phyloP scores from a whole-genome alignment of 2,329 filamentous ascomycete species.

The Clarireedia monteithiana region DNA sequence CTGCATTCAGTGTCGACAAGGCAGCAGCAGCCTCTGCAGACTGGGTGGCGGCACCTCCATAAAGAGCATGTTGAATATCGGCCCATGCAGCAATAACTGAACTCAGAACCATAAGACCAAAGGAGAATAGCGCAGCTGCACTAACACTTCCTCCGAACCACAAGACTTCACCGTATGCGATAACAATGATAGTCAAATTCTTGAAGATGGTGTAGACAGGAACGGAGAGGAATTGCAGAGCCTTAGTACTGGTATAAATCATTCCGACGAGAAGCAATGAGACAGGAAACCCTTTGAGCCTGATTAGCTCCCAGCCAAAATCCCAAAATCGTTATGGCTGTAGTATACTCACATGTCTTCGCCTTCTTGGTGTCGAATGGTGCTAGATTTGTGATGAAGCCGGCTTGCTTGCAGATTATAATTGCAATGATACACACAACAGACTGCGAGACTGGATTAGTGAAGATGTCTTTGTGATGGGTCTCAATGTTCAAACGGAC shows the following conservation, averaged over 20 bases:
- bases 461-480: background rate
- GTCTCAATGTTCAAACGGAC: conserved; percentile 42
- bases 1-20: conserved; percentile 84
- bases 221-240: conserved; percentile 91
- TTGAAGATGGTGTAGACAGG: conserved; percentile 99
- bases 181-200: conserved; percentile 97
- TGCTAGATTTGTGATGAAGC: conserved; percentile 75
- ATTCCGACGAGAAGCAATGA: conserved; percentile 93
- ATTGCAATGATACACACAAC: conserved; percentile 85
- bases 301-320: background rate
- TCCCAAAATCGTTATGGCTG: background rate
- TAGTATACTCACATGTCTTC: conserved; percentile 65
- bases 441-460: conserved; percentile 47
- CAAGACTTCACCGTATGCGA: conserved; percentile 94
- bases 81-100: conserved; percentile 95
- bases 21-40: conserved; percentile 57
- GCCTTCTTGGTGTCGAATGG: conserved; percentile 82
- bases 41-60: conserved; percentile 32
- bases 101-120: conserved; percentile 92
- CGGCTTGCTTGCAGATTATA: conserved; percentile 68
- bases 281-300: conserved; percentile 77
- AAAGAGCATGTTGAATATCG: conserved; percentile 80
- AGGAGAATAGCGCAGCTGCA: conserved; percentile 80
- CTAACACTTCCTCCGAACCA: conserved; percentile 96
- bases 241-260: conserved; percentile 97